These are phyloP conservation scores for Solanum hybrid DNA, from an alignment of 305 asterid species.

Conservation along the genomic window DNA sequence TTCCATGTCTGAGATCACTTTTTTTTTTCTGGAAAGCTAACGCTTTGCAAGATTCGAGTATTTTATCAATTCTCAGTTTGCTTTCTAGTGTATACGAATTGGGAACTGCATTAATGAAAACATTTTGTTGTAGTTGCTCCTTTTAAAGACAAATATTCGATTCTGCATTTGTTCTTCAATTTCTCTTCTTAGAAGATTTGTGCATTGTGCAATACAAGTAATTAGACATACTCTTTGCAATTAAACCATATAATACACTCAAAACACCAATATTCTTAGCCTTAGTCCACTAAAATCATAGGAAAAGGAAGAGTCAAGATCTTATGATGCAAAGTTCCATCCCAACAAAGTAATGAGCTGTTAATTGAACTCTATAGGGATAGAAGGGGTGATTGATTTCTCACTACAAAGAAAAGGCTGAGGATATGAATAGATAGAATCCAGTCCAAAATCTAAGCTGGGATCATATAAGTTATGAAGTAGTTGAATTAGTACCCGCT, in stretches of 20 bases:
- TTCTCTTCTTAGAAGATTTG: background rate
- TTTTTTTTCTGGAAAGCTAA: background rate
- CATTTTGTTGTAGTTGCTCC: background rate
- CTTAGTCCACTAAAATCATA: background rate
- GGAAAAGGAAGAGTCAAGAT: background rate
- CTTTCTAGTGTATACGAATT: background rate
- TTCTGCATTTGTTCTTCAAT: background rate
- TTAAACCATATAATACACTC: background rate
- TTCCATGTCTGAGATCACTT: background rate
- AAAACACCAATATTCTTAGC: background rate
- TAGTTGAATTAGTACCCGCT: background rate
- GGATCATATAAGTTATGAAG: background rate
- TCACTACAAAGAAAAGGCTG: background rate
- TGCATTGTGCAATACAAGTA: background rate
- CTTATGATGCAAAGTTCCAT: background rate
- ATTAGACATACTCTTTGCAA: background rate
- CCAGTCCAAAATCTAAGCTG: background rate
- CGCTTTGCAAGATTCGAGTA: background rate
- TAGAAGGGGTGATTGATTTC: background rate
- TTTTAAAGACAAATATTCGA: background rate
- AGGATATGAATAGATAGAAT: background rate
- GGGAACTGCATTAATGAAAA: background rate
- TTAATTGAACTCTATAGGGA: background rate
- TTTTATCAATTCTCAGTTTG: background rate
- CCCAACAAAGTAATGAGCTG: background rate